Evolutionary conservation across 805 yeast species (phyloP).

Genomic region (Cyberlindnera japonica): DNA sequence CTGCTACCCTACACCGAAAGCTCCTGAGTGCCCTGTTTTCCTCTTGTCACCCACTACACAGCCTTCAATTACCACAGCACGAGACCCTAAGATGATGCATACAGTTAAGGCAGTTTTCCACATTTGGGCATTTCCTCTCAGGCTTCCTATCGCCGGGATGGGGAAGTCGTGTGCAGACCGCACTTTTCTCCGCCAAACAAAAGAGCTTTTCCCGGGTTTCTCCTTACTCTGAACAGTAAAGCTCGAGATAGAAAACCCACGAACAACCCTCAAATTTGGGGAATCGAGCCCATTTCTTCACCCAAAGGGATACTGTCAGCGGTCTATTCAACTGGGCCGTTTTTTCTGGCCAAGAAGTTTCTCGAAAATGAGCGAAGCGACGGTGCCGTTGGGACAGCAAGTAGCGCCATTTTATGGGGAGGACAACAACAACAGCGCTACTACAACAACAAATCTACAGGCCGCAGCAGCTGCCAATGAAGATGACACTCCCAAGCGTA

Average conservation of each 20-base stretch:
- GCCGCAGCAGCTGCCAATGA: neutral
- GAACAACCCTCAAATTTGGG: neutral
- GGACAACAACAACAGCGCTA: constrained; percentile 2
- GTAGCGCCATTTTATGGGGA: neutral
- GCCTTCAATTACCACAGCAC: too few species aligned
- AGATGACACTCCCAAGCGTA: constrained; percentile 30
- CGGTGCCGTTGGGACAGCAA: neutral
- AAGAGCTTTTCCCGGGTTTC: neutral
- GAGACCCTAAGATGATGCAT: too few species aligned
- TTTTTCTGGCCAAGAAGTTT: too few species aligned
- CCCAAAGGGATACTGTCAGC: too few species aligned
- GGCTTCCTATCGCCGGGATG: constrained; percentile 2
- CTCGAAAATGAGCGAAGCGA: neutral
- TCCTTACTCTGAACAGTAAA: neutral
- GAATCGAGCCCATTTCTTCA: neutral
- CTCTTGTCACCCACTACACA: too few species aligned
- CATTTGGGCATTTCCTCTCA: too few species aligned
- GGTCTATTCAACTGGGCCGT: too few species aligned
- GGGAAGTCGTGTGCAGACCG: neutral
- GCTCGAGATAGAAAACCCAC: too few species aligned
- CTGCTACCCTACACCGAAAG: too few species aligned
- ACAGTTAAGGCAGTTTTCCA: too few species aligned
- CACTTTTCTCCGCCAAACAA: neutral
- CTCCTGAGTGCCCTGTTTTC: too few species aligned
- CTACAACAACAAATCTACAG: neutral